These are phyloP conservation scores for Sparassis latifolia DNA, from an alignment of 1,284 basidiomycete genomes.

Conservation along the genomic window DNA sequence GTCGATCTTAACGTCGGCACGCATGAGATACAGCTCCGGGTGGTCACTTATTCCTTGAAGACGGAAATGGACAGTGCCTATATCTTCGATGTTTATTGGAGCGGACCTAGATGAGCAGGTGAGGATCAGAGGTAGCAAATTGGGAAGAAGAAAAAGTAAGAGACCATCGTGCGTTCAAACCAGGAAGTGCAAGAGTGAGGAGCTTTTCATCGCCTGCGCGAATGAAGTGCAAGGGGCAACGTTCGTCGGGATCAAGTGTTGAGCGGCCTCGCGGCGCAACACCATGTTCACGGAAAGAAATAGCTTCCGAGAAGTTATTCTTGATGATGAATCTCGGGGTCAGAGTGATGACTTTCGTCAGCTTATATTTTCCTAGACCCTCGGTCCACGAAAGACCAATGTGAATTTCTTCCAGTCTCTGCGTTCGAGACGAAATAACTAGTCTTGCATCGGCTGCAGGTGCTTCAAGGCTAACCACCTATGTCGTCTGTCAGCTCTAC, in stretches of 20 bases:
- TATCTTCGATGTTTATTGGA: conserved; percentile 89
- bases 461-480: conserved; percentile 87
- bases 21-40: conserved; percentile 55
- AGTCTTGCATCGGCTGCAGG: conserved; percentile 87
- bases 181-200: conserved; percentile 81
- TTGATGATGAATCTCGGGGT: conserved; percentile 89
- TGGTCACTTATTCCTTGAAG: conserved; percentile 39
- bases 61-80: conserved; percentile 82
- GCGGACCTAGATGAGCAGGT: conserved; percentile 60
- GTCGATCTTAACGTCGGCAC: conserved; percentile 81
- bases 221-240: conserved; percentile 67
- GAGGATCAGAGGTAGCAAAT: background rate
- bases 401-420: conserved; percentile 77
- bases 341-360: conserved; percentile 92
- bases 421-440: conserved; percentile 61
- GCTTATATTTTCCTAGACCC: conserved; percentile 93
- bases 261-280: conserved; percentile 64
- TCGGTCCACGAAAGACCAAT: conserved; percentile 91
- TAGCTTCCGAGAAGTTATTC: conserved; percentile 67
- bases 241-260: conserved; percentile 62
- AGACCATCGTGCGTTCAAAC: conserved; percentile 83
- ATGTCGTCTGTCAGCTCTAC: background rate
- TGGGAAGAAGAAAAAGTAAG: background rate
- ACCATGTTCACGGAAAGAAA: conserved; percentile 86
- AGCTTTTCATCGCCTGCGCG: conserved; percentile 64